A percentile compares a stretch with the other conserved stretches of the same genome.
Conservation (phyloP, 139 green algal genomes). For the Astrephomene gubernaculifera region DNA sequence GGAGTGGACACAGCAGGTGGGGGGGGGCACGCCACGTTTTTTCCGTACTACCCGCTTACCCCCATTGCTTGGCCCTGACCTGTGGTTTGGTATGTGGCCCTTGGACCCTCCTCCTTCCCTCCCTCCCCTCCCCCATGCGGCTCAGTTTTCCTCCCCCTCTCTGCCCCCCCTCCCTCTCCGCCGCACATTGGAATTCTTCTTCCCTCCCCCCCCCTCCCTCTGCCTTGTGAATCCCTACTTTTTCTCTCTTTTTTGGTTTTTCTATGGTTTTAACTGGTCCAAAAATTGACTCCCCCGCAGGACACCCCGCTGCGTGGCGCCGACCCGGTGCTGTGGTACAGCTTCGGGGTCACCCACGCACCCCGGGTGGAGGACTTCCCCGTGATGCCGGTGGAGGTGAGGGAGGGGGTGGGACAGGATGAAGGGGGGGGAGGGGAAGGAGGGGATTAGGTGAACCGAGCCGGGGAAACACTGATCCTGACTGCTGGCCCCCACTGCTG, state of each 20-base stretch:
- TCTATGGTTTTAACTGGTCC: neutral
- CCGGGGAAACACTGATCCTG: neutral
- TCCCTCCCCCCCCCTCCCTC: neutral
- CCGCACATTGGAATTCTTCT: neutral
- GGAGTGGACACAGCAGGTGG: slow-evolving; percentile 69
- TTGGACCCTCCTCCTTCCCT: too few relatives aligned
- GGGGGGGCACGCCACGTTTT: neutral
- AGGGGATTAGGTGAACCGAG: too few relatives aligned
- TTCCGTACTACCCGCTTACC: neutral
- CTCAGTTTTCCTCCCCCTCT: too few relatives aligned
- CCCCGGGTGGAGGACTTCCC: slow-evolving; percentile 79
- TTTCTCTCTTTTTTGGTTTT: neutral
- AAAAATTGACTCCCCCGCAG: slow-evolving; percentile 21
- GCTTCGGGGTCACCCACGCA: slow-evolving; percentile 86
- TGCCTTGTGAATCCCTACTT: neutral
- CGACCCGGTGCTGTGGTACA: slow-evolving; percentile 90
- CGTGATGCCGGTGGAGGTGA: slow-evolving; percentile 88
- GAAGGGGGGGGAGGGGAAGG: neutral
- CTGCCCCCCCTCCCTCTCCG: too few relatives aligned
- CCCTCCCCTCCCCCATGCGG: too few relatives aligned
- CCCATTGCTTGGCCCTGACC: too few relatives aligned
- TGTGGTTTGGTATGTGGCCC: too few relatives aligned
- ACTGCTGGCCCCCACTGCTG: neutral
- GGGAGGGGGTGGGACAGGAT: neutral
- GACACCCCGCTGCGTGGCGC: slow-evolving; percentile 67